These are phyloP conservation scores for Suhomyces sp. DNA, from an alignment of 805 yeast genomes.

Conservation along the genomic window DNA sequence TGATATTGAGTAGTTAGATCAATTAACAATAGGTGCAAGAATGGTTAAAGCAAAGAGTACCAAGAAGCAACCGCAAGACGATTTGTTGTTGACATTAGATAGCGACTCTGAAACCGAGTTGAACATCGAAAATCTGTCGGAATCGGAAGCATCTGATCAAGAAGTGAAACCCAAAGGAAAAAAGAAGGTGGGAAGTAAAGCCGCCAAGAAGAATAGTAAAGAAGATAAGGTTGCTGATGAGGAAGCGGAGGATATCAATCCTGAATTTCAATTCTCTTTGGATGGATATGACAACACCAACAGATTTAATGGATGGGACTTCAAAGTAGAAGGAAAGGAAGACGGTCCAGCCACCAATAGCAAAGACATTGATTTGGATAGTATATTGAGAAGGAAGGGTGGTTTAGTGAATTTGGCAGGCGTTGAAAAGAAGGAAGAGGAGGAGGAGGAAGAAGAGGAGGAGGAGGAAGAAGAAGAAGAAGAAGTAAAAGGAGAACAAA, in stretches of 20 bases:
- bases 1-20: not conserved
- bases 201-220: constrained; percentile 11
- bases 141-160: constrained; percentile 36
- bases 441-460: constrained; percentile 14
- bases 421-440: constrained; percentile 16
- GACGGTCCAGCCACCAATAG: constrained; percentile 14
- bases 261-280: constrained; percentile 67
- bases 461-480: constrained; percentile 23
- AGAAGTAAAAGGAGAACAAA: constrained; percentile 19
- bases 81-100: constrained; percentile 74
- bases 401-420: constrained; percentile 57
- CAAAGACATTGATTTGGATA: constrained; percentile 80
- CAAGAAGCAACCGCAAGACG: constrained; percentile 27
- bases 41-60: constrained; percentile 11
- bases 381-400: constrained; percentile 83
- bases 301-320: constrained; percentile 81
- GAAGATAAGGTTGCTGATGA: constrained; percentile 23
- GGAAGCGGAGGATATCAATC: constrained; percentile 57
- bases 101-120: constrained; percentile 60
- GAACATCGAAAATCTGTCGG: constrained; percentile 18
- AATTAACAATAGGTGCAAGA: not conserved
- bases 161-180: constrained; percentile 33
- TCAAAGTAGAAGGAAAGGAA: constrained; percentile 47
- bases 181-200: constrained; percentile 14
- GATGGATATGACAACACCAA: constrained; percentile 53